Base-by-base conservation (phyloP, 805 yeast species). In the Candida manassasensis region DNA sequence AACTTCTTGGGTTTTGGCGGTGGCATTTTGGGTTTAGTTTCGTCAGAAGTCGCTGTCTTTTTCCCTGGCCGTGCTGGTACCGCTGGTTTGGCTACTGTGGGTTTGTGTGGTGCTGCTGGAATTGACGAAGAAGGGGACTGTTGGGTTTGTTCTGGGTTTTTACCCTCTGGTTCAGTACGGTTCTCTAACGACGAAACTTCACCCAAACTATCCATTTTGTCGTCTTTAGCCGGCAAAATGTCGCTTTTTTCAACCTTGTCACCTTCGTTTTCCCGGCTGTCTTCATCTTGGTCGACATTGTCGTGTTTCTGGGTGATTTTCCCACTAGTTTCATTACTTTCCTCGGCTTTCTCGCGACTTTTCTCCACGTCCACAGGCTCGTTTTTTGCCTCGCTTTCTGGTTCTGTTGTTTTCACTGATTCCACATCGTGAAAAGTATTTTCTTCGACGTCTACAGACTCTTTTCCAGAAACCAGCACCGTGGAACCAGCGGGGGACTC, bases 1-100 rank as follows among this genome's bases (percentile, higher is more conserved):
- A 86, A 78, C 47, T 84, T 84, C 48, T 82, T 82, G 3, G 90
- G 90, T 16, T 79, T 79, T 19, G 78, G 81, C 4, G 87, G 87
- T 10, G 86, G 67, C 2, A 55, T 55, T 29, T 53, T 56, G 15
- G 49, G 41, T 8, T 15, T 27, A 3, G 36, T 21, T 21, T 30
- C 26, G 12, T 12, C 17, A 11, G 17, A 21, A 6, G 24, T 6
- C 16, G 15, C 6, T 12, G 30, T 16, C 17, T 22, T 32, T 12
- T 22, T 28, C 11, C 26, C 24, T n/a, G 43, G 41, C 7, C 41
- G 21, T n/a, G 29, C 25, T 4, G 45, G 45, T 6, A 34, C 30
- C 3, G 17, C 18, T 2, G 44, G 42, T n/a, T 5, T 30, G 2
- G 4, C 30, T n/a, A n/a, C n/a, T n/a, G n/a, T n/a, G n/a, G n/a